phyloP scores from a whole-genome alignment of 225 moss, liverwort and hornwort species.

The Takakia lepidozioides region DNA sequence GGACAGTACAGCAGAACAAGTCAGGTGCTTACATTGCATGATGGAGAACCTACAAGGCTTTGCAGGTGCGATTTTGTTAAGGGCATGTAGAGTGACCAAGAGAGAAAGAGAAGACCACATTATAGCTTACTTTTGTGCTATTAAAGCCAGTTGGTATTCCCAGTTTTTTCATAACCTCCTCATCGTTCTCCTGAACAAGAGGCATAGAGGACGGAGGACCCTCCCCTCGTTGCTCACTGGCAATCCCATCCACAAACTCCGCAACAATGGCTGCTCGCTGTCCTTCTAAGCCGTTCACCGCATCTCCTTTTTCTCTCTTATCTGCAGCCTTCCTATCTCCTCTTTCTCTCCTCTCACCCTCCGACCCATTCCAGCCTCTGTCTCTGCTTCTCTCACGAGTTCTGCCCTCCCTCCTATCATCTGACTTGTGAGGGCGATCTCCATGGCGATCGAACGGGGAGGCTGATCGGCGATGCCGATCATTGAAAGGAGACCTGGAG shows the following conservation, averaged over 20 bases:
- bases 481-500: slow-evolving; percentile 62
- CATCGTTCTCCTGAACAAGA: slow-evolving; percentile 63
- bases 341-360: slow-evolving; percentile 41
- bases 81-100: too few species aligned
- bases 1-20: neutral
- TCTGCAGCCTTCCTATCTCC: slow-evolving; percentile 36
- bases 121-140: slow-evolving; percentile 49
- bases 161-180: slow-evolving; percentile 88
- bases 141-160: slow-evolving; percentile 86
- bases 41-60: too few species aligned
- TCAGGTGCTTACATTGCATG: neutral
- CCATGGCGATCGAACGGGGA: slow-evolving; percentile 31
- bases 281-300: slow-evolving; percentile 55
- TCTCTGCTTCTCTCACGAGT: slow-evolving; percentile 61
- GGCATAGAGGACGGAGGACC: slow-evolving; percentile 25
- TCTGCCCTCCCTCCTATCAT: slow-evolving; percentile 40
- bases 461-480: slow-evolving; percentile 47
- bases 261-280: slow-evolving; percentile 96
- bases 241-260: slow-evolving; percentile 93
- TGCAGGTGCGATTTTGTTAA: too few species aligned
- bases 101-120: too few species aligned
- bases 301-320: slow-evolving; percentile 49
- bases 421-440: slow-evolving; percentile 24
- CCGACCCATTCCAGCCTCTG: slow-evolving; percentile 32
- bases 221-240: slow-evolving; percentile 65